phyloP scores from a whole-genome alignment of 352 stramenopile species.

The Phytophthora pistaciae region DNA sequence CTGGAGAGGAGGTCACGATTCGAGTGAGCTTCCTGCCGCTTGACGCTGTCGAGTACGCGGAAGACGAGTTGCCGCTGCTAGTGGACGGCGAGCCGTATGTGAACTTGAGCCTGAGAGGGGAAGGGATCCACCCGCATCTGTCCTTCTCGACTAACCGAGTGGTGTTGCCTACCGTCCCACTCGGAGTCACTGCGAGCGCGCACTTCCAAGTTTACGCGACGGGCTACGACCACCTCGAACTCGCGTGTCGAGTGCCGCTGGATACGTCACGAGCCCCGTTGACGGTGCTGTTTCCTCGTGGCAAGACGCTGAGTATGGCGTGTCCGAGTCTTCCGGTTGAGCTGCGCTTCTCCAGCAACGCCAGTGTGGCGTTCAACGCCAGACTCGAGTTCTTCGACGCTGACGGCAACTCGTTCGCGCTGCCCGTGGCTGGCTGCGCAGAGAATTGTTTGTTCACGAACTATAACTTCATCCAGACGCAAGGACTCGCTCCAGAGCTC shows the following conservation, averaged over 20 bases:
- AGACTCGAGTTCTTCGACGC: slow-evolving; percentile 94
- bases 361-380: slow-evolving; percentile 92
- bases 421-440: slow-evolving; percentile 87
- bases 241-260: slow-evolving; percentile 83
- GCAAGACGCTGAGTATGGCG: slow-evolving; percentile 87
- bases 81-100: slow-evolving; percentile 84
- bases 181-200: slow-evolving; percentile 74
- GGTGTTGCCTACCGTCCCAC: slow-evolving; percentile 90
- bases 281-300: slow-evolving; percentile 89
- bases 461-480: slow-evolving; percentile 79
- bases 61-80: slow-evolving; percentile 78
- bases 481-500: slow-evolving; percentile 35
- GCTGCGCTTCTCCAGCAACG: slow-evolving; percentile 81
- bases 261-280: slow-evolving; percentile 85
- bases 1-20: slow-evolving; percentile 79
- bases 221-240: slow-evolving; percentile 93
- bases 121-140: slow-evolving; percentile 93
- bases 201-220: slow-evolving; percentile 88
- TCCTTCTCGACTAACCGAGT: slow-evolving; percentile 90
- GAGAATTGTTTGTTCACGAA: slow-evolving; percentile 95
- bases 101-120: slow-evolving; percentile 78
- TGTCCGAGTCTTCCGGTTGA: slow-evolving; percentile 86
- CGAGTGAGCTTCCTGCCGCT: slow-evolving; percentile 90
- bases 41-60: slow-evolving; percentile 80
- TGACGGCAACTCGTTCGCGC: slow-evolving; percentile 87